Base-by-base conservation (phyloP, 2,329 filamentous ascomycete species). In the Pseudonectria foliicola region DNA sequence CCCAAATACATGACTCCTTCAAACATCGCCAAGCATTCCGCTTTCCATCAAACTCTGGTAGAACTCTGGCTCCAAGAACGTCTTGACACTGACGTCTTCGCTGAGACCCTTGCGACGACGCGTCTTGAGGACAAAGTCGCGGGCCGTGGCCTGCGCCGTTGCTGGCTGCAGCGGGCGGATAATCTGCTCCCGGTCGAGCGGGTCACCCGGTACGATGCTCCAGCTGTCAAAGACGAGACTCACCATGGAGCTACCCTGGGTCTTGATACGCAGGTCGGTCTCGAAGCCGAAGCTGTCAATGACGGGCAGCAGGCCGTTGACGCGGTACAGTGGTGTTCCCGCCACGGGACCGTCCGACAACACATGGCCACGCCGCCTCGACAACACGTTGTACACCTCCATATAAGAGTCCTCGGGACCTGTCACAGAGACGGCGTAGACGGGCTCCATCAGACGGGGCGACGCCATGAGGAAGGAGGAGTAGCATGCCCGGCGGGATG, bases 241-340 rank as follows among this genome's bases (percentile, higher is more conserved):
- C 34, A 96, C 80, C 54, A 86, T 89, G 37, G 89, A 88, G 58
- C 88, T 82, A 34, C 92, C 90, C 66, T 95, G 86, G 0, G 90
- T 95, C 62, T 95, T 89, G 55, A 96, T 96, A 43, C 92, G 75
- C 38, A 98, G 71, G 66, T 98, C 92, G 11, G 92, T 96, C 68
- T 98, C 92, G 62, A 98, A 96, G 13, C 92, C 92, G 55, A 98
- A 98, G 21, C 82, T 88, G 67, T 98, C 92, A 56, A 98, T 95
- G 40, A 96, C 92, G 8, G 92, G 92, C 37, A 98, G 80, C 32
- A 96, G 71, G 4, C 92, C 92, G 52, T 82, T 85, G 34, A 95
- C 89, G 14, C 85, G 82, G 63, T 95, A 96, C 10, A 98, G 73
- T 4, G 90, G 92, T 8, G 92, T 96, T 15, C 92, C 92, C 0